Evolutionary conservation across 2,329 filamentous ascomycete species (phyloP), one percentile per base, ranked within the genome.

Genomic region (Fusarium sp.): DNA sequence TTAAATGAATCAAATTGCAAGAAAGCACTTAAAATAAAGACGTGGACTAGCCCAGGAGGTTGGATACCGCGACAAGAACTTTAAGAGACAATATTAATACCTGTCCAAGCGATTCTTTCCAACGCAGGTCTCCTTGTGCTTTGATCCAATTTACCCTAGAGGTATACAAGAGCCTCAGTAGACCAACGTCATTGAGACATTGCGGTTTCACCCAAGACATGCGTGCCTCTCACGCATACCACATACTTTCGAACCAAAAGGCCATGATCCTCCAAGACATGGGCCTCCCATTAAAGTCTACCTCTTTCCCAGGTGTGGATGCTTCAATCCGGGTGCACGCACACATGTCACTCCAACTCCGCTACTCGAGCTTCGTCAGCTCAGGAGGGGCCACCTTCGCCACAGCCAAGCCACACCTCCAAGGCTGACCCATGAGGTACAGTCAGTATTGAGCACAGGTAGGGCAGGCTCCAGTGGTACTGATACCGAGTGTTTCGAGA

Each of bases 381-480:
- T 54, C 50, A 39, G 51, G 66, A 65, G 68, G 68, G 66, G 66
- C 61, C 34, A 46, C 35, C 58, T 64, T 58, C 50, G 51, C 60
- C 51, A 47, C 43, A 48, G 7, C 57, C 65, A 55, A 72, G 72
- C 72, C 72, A 73, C 72, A 64, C 58, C 67, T 69, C 46, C 71
- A 69, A 73, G 62, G 72, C 70, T 73, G 72, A 74, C 68, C 58
- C 57, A 59, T 66, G 53, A 70, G 67, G 58, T 61, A 48, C 57
- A 60, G 55, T 48, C 56, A 61, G 58, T 48, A 57, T 67, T 53
- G 48, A 67, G 63, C 64, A 63, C 66, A 68, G 64, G 60, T 47
- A 63, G 64, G 54, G 45, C 58, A 74, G 72, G 70, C 70, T 73
- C 64, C 70, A 73, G 67, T 53, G 58, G 35, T 63, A 49, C 11